Percentiles rank a stretch among this genome's conserved stretches.
Conservation (phyloP, 2,329 filamentous ascomycete species). For the Hypoxylon sp. region DNA sequence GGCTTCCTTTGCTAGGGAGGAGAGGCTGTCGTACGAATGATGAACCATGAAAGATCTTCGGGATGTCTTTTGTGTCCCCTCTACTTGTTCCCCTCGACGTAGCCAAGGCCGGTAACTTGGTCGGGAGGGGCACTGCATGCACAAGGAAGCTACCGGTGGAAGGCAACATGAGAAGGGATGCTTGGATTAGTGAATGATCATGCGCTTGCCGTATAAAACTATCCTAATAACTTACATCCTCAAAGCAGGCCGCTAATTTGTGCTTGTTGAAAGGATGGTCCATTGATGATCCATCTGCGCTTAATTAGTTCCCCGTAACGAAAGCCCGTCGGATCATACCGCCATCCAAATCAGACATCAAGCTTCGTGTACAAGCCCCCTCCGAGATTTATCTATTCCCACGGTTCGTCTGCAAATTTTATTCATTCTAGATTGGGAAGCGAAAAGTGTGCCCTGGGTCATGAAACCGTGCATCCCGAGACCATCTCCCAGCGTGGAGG, state of each 20-base stretch:
- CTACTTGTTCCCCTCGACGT: too few species aligned
- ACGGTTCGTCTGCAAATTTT: not conserved
- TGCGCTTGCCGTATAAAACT: too few species aligned
- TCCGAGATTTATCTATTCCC: not conserved
- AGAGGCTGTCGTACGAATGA: too few species aligned
- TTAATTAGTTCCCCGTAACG: not conserved
- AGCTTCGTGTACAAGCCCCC: not conserved
- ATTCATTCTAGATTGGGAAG: conserved; percentile 1
- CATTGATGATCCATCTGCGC: not conserved
- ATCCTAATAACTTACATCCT: not conserved
- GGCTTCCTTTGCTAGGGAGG: too few species aligned
- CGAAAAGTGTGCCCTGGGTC: not conserved
- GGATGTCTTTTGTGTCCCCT: too few species aligned
- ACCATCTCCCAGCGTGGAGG: not conserved
- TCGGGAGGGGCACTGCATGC: too few species aligned
- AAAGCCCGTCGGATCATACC: not conserved
- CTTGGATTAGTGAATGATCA: not conserved
- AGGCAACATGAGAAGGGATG: not conserved
- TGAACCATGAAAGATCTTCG: too few species aligned
- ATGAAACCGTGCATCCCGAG: not conserved
- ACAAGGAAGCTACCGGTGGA: too few species aligned
- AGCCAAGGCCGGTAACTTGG: too few species aligned
- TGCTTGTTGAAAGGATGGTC: not conserved
- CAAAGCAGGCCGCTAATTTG: not conserved
- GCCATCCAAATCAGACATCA: not conserved